These are phyloP conservation scores for Xylariaceae sp. DNA, from an alignment of 2,329 filamentous ascomycete species.

Conservation along the genomic window DNA sequence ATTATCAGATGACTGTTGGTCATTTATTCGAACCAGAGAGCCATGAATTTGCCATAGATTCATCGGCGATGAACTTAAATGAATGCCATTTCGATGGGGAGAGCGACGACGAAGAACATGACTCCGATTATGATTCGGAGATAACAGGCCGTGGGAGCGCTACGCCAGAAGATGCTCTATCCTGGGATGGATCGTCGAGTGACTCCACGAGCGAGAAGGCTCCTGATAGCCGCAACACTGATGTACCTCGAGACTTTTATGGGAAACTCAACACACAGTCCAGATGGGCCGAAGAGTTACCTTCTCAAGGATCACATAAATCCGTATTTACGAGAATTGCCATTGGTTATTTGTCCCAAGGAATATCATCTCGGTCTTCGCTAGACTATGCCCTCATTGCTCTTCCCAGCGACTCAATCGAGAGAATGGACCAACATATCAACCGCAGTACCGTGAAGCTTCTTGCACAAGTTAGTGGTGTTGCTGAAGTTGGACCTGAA, in stretches of 20 bases:
- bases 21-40: slow-evolving; percentile 2
- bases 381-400: slow-evolving; percentile 16
- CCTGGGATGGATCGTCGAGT: not conserved
- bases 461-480: not conserved
- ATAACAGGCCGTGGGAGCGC: not conserved
- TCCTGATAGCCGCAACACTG: too few relatives aligned
- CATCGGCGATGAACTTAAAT: not conserved
- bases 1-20: slow-evolving; percentile 11
- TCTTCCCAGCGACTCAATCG: not conserved
- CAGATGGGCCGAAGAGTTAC: accelerated
- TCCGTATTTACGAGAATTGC: not conserved
- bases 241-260: not conserved
- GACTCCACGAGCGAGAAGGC: not conserved
- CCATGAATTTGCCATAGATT: not conserved
- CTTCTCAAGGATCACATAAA: not conserved
- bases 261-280: not conserved
- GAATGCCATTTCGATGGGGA: slow-evolving; percentile 15
- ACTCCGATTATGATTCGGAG: not conserved
- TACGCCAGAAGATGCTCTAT: not conserved
- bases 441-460: not conserved
- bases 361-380: not conserved
- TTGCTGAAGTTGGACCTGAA: not conserved
- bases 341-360: not conserved
- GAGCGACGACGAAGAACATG: not conserved
- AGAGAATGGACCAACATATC: not conserved